Conservation (phyloP, 805 yeast species). For the Ogataea corticis region DNA sequence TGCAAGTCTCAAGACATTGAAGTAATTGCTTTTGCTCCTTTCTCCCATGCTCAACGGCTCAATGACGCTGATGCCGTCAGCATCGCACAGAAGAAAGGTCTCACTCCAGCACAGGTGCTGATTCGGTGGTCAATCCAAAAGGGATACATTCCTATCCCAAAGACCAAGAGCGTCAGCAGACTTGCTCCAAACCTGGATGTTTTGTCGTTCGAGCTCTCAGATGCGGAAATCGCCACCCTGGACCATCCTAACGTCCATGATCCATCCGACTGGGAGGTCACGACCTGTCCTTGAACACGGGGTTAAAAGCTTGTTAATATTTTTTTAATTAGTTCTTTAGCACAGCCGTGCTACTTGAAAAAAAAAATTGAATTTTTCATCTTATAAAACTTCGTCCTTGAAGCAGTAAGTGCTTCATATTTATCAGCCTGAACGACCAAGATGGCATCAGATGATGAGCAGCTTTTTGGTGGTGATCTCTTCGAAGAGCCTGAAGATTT, state of each 20-base stretch:
- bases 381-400: too few relatives aligned
- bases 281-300: constrained; percentile 48
- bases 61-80: constrained; percentile 51
- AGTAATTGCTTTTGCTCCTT: constrained; percentile 80
- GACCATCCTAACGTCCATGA: constrained; percentile 60
- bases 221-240: constrained; percentile 40
- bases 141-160: constrained; percentile 72
- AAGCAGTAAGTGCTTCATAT: too few relatives aligned
- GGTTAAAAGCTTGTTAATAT: neutral
- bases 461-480: constrained; percentile 45
- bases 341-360: neutral
- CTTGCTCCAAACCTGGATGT: constrained; percentile 57
- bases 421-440: too few relatives aligned
- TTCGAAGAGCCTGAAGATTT: constrained; percentile 86
- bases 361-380: neutral
- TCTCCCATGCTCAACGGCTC: constrained; percentile 58
- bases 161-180: constrained; percentile 55
- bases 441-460: constrained; percentile 23
- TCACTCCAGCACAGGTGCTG: constrained; percentile 61
- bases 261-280: constrained; percentile 78
- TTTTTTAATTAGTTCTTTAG: neutral
- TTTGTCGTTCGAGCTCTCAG: constrained; percentile 46
- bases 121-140: constrained; percentile 73
- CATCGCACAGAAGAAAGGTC: constrained; percentile 50
- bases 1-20: constrained; percentile 55